Conservation (phyloP, 73 alveolate species). For the Blepharisma japonicum region DNA sequence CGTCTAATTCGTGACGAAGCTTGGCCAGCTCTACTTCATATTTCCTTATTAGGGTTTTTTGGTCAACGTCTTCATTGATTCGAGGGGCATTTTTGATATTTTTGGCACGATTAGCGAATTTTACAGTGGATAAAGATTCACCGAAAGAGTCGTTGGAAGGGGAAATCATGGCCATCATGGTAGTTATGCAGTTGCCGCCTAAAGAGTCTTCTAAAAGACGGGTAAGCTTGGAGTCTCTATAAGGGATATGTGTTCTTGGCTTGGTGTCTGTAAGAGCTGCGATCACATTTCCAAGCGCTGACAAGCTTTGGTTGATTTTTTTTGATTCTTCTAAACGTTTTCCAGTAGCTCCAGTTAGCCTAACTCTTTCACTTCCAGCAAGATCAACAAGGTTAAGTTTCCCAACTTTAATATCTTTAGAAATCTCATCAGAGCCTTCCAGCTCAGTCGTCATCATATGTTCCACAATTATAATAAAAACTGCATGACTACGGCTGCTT, state of each 20-base stretch:
- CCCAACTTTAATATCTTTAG: constrained; percentile 80
- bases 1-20: constrained; percentile 88
- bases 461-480: constrained; percentile 78
- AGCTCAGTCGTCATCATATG: constrained; percentile 45
- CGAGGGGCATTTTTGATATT: constrained; percentile 93
- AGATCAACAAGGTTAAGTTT: constrained; percentile 95
- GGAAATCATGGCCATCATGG: constrained; percentile 95
- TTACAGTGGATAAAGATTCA: constrained; percentile 95
- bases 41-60: constrained; percentile 91
- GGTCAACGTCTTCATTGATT: constrained; percentile 91
- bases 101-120: constrained; percentile 99
- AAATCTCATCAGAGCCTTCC: constrained; percentile 27
- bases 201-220: constrained; percentile 93
- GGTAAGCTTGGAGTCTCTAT: constrained; percentile 98
- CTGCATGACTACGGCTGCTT: constrained; percentile 96
- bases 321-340: constrained; percentile 96
- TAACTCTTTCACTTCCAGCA: constrained; percentile 98
- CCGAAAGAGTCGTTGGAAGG: constrained; percentile 97
- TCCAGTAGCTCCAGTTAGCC: constrained; percentile 99
- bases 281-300: constrained; percentile 99
- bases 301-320: constrained; percentile 96
- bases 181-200: constrained; percentile 98
- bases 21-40: constrained; percentile 95
- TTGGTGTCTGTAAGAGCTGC: constrained; percentile 97
- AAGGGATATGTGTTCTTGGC: constrained; percentile 91